Evolutionary conservation across 805 yeast species (phyloP), one percentile per base, ranked within the genome.

Genomic region (Kurtzmaniella cleridarum): DNA sequence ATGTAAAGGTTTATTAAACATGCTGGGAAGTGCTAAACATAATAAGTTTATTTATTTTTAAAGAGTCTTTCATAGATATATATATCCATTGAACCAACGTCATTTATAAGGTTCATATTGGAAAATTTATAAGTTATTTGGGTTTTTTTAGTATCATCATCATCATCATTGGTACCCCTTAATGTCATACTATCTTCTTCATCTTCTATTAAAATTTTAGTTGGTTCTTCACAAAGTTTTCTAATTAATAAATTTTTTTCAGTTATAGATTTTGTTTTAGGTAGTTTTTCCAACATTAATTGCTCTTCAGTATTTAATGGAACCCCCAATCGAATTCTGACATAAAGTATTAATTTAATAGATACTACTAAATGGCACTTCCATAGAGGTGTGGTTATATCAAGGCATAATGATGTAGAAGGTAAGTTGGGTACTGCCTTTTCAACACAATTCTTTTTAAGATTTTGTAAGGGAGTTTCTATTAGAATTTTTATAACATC

Each of bases 21-120:
- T 13, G 14, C 13, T 26, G 16, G n/a, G 20, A n/a, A 18, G 16
- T 16, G 13, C 20, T 20, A 5, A 24, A n/a, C 14, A n/a, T 14
- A 26, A 24, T 27, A 10, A 15, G 27, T 18, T 16, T 28, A 18
- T 32, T 13, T 34, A 14, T n/a, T 27, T 17, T 26, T 20, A 23
- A 29, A 27, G 15, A 59, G 59, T 20, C 57, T 35, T 17, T 49
- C 48, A n/a, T 46, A 44, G 31, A 55, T 55, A 33, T 49, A 56
- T 10, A 56, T 18, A 15, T 44, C 48, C 18, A 55, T 38, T 12
- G 51, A 32, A n/a, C 44, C 34, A 15, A 42, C 24, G 13, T 36
- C 39, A 29, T 47, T 53, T 2, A 43, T 34, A 8, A 55, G 40
- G n/a, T 34, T 31, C 31, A 36, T 13, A 14, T n/a, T 29, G 5